Conservation (phyloP, 2,329 filamentous ascomycete species). For the Fusarium sp. region DNA sequence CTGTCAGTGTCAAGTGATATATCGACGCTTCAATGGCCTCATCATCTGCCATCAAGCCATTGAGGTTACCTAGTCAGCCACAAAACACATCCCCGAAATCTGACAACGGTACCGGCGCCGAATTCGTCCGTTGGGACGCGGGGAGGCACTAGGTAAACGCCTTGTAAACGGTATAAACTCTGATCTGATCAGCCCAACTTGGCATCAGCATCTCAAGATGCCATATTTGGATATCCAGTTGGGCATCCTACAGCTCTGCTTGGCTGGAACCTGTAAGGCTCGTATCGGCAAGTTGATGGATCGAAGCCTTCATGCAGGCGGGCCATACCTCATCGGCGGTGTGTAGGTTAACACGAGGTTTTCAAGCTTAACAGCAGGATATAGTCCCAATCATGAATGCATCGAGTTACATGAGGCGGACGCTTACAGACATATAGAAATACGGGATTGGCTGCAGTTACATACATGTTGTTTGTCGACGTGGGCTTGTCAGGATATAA, state of each 20-base stretch:
- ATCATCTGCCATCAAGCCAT: neutral
- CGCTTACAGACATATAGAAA: slow-evolving; percentile 12
- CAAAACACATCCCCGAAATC: neutral
- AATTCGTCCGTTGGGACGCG: slow-evolving; percentile 3
- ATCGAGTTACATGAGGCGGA: slow-evolving; percentile 29
- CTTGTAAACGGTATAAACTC: slow-evolving; percentile 18
- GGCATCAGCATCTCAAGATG: slow-evolving; percentile 12
- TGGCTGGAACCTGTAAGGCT: slow-evolving; percentile 24
- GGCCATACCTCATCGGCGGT: slow-evolving; percentile 25
- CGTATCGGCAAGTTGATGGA: slow-evolving; percentile 31
- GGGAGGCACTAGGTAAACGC: slow-evolving; percentile 7
- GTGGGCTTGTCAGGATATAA: slow-evolving; percentile 16
- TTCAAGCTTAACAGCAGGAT: slow-evolving; percentile 13
- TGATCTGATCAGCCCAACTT: slow-evolving; percentile 19
- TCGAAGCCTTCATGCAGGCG: slow-evolving; percentile 19
- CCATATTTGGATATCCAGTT: slow-evolving; percentile 18
- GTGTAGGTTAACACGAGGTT: slow-evolving; percentile 29
- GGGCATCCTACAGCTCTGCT: slow-evolving; percentile 5
- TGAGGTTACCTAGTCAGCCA: neutral
- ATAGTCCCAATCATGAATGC: slow-evolving; percentile 3
- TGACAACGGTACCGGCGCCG: neutral
- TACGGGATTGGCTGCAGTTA: slow-evolving; percentile 20
- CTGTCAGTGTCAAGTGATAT: slow-evolving; percentile 9
- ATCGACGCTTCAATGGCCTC: neutral
- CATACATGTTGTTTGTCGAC: slow-evolving; percentile 2